Base-by-base conservation (phyloP, 805 yeast species). In the Ogataea saltuana region DNA sequence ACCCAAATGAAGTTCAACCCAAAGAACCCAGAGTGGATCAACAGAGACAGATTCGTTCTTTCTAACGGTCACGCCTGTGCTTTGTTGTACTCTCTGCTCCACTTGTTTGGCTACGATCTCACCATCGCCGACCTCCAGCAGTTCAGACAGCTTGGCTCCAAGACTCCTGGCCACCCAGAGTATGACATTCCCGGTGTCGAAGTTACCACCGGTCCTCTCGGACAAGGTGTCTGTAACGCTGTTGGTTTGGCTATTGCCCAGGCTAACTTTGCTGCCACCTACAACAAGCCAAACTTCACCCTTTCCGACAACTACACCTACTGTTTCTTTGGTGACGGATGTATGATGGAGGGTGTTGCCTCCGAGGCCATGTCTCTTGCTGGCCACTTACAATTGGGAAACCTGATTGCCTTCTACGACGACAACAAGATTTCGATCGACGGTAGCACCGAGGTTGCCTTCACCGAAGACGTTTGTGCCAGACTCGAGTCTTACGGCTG, bases 131-230 rank as follows among this genome's bases (percentile, higher is more conserved):
- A 91, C 70, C 76, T 91, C 69, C 84, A 89, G 76, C 69, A 76
- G 50, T 93, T 93, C 75, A 85, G 98, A 77, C 95, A 87, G 71
- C 70, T 90, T 61, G 76, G 78, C 64, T 89, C 98, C 53, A 85
- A 82, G 72, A 85, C 96, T 49, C 98, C 99, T 39, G 99, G 99
- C 57, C 99, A 91, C 74, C 99, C 99, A 44, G 99, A 91, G 75
- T 76, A 72, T 49, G 95, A 86, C 63, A 77, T 85, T 48, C 89
- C 93, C 41, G 98, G 98, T 67, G 81, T 89, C 48, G 99, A 91
- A 68, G 96, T 90, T 61, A 89, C 98, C 68, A 91, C 98, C 50
- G 99, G 99, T 69, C 98, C 99, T 45, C 80, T 91, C 61, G 99
- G 99, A 67, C 99, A 91, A 74, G 99, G 99, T 83, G 79, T 91